phyloP scores from a whole-genome alignment of 192 early-diverging fungal species.

The Dispira parvispora region DNA sequence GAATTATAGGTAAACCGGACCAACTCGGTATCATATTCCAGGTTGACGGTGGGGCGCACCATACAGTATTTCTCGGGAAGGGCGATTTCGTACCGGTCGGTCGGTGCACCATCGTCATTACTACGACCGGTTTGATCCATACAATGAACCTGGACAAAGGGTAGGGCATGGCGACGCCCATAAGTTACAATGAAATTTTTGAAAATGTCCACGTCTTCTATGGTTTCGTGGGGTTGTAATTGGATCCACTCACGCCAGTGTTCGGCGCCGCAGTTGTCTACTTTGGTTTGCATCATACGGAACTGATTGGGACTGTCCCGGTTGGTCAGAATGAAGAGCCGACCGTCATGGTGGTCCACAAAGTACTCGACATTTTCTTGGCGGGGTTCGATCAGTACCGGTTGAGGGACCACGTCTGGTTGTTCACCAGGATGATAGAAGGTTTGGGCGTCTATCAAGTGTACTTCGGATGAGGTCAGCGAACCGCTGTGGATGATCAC shows the following conservation, averaged over 20 bases:
- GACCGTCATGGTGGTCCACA: conserved; percentile 49
- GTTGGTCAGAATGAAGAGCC: conserved; percentile 24
- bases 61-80: conserved; percentile 24
- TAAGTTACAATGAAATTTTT: conserved; percentile 15
- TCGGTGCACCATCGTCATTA: not conserved
- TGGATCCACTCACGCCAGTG: conserved; percentile 43
- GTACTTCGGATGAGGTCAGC: conserved; percentile 49
- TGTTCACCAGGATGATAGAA: conserved; percentile 10
- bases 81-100: conserved; percentile 16
- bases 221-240: conserved; percentile 37
- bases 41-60: conserved; percentile 6
- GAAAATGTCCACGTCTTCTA: conserved; percentile 66
- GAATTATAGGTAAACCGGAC: conserved; percentile 44
- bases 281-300: conserved; percentile 34
- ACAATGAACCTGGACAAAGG: conserved; percentile 6
- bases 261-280: conserved; percentile 17
- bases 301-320: conserved; percentile 30
- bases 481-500: conserved; percentile 53
- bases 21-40: conserved; percentile 25
- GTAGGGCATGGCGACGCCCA: conserved; percentile 7
- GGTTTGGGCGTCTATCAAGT: conserved; percentile 26
- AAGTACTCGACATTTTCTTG: conserved; percentile 47
- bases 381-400: conserved; percentile 35
- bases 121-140: not conserved
- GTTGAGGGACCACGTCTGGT: conserved; percentile 23